Base-by-base conservation (phyloP, 257 asterid genomes). In the Ajuga chamaepitys region DNA sequence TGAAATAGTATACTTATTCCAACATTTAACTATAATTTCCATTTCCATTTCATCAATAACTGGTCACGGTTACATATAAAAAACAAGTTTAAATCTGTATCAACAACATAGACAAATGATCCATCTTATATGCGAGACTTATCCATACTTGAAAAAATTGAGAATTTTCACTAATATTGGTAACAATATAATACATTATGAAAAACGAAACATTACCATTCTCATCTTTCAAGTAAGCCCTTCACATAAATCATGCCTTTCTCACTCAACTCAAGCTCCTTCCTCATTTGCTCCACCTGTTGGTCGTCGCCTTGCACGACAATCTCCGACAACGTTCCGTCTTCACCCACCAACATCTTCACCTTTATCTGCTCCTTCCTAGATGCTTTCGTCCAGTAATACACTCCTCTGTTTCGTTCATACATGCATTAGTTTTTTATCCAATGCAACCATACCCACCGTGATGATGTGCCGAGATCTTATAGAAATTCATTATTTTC, bases 321-420 rank as follows among this genome's bases (percentile, higher is more conserved):
- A 24, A 93, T 77, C 76, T 93, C 97, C 1, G 88, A 78, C 58
- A 89, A 60, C 30, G 62, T 83, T 42, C 95, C 95, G n/a, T 87
- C 84, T 0, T 89, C 87, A 7, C 53, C 95, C 30, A 93, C 80
- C 34, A 66, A 62, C 84, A 93, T 79, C 67, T 83, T 89, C 59
- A 93, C 99, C 90, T 85, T 86, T 44, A 93, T 83, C 84, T 89
- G 85, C 84, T 93, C 99, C 86, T 87, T 93, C 52, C 97, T 77
- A 0, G 97, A 87, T 28, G 99, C 97, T 61, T 86, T 83, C 40
- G 80, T 89, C 97, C 99, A 93, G 28, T 93, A 93, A 78, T 93
- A 93, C 26, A 62, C 76, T 42, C 99, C 96, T 56, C 99, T 93
- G 96, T 58, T 73, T 34, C 66, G 37, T 61, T 62, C 42, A 53